Conservation (phyloP, 139 green algal species). For the Gonium pectorale region DNA sequence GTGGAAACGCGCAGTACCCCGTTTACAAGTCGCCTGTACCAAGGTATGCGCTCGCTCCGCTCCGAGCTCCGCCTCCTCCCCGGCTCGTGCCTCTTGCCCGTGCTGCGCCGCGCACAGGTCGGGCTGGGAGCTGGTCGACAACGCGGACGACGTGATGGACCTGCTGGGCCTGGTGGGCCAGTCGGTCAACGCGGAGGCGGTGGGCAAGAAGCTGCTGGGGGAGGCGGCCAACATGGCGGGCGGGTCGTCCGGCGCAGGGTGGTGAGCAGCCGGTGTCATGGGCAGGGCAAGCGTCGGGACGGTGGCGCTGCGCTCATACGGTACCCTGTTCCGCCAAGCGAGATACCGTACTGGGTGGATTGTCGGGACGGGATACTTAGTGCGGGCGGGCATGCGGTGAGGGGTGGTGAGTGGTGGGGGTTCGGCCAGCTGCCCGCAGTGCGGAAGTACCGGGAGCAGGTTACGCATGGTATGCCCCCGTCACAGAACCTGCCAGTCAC, state of each 20-base stretch:
- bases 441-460: too few species aligned
- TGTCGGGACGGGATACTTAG: too few species aligned
- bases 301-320: too few species aligned
- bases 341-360: too few species aligned
- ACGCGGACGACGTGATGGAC: conserved; percentile 36
- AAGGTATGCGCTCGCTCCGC: too few species aligned
- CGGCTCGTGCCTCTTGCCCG: neutral
- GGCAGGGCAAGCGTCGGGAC: neutral
- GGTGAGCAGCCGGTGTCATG: neutral
- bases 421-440: too few species aligned
- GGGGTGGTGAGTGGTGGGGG: neutral
- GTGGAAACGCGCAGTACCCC: too few species aligned
- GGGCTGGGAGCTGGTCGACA: conserved; percentile 34
- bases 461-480: too few species aligned
- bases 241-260: neutral
- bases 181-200: conserved; percentile 8
- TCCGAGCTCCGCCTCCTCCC: too few species aligned
- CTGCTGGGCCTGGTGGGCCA: conserved; percentile 27
- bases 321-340: too few species aligned
- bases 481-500: too few species aligned
- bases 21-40: too few species aligned
- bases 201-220: conserved; percentile 31
- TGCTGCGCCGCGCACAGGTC: neutral
- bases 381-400: neutral
- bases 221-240: conserved; percentile 32